A percentile compares a stretch with the other conserved stretches of the same genome.
Conservation (phyloP, 768 basidiomycete genomes). For the Tricholoma matsutake region DNA sequence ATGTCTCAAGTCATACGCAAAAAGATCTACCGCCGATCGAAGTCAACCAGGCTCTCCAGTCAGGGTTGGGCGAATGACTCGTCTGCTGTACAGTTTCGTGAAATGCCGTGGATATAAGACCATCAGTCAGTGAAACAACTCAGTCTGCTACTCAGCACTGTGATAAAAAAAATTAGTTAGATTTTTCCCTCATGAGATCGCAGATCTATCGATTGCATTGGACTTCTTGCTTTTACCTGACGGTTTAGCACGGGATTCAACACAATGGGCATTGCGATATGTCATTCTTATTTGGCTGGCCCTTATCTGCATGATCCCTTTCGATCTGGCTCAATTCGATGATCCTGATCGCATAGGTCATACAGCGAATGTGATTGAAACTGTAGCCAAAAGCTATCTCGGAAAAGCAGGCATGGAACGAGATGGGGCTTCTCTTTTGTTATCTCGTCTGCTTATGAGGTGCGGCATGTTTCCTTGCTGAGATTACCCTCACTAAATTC, state of each 20-base stretch:
- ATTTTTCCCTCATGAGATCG: slow-evolving; percentile 90
- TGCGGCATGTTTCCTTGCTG: slow-evolving; percentile 28
- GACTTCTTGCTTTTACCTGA: slow-evolving; percentile 53
- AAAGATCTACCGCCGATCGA: slow-evolving; percentile 31
- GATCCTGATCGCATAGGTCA: slow-evolving; percentile 47
- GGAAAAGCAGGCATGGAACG: slow-evolving; percentile 77
- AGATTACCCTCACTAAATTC: slow-evolving; percentile 1
- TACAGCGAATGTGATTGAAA: slow-evolving; percentile 58
- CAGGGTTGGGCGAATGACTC: slow-evolving; percentile 51
- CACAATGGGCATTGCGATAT: slow-evolving; percentile 81
- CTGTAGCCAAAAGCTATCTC: slow-evolving; percentile 55
- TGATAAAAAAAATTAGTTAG: slow-evolving; percentile 54
- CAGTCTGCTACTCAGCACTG: slow-evolving; percentile 5
- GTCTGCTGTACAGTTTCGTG: slow-evolving; percentile 73
- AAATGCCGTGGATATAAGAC: slow-evolving; percentile 91
- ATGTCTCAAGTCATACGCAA: slow-evolving; percentile 54
- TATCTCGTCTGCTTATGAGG: slow-evolving; percentile 82
- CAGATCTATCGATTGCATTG: slow-evolving; percentile 75
- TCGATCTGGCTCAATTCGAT: slow-evolving; percentile 85
- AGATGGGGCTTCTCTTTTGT: slow-evolving; percentile 76
- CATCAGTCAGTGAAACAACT: slow-evolving; percentile 60
- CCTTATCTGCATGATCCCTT: slow-evolving; percentile 90
- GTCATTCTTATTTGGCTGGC: slow-evolving; percentile 90
- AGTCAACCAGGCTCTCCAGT: slow-evolving; percentile 26
- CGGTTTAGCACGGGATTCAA: slow-evolving; percentile 36